phyloP scores from a whole-genome alignment of 306 rosid genomes.

The Cyamopsis tetragonoloba region DNA sequence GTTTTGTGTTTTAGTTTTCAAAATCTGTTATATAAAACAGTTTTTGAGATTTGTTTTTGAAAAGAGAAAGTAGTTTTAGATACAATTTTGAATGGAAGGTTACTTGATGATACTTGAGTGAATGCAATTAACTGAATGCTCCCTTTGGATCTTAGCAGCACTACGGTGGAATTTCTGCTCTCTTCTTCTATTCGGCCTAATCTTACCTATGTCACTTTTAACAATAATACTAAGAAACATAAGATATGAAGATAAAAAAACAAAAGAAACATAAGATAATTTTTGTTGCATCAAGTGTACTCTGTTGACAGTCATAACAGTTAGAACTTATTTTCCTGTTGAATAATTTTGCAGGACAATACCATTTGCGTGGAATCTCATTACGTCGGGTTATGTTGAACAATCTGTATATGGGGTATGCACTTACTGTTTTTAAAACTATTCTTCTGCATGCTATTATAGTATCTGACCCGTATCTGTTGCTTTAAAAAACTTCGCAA shows the following conservation, averaged over 20 bases:
- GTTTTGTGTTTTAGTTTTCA: no score
- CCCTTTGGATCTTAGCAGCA: background rate
- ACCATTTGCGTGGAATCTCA: slow-evolving; percentile 87
- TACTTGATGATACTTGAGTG: background rate
- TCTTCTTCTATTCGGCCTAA: background rate
- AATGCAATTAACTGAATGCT: background rate
- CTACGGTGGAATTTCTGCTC: background rate
- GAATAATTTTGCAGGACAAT: slow-evolving; percentile 62
- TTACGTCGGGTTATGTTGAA: slow-evolving; percentile 76
- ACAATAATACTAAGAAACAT: no score
- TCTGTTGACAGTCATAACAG: no score
- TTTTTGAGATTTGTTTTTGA: no score
- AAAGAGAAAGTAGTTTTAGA: no score
- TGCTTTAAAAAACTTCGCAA: background rate
- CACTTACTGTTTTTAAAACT: background rate
- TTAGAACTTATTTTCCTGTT: slow-evolving; percentile 3
- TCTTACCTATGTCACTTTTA: background rate
- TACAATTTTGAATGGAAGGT: no score
- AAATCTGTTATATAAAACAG: no score
- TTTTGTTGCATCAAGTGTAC: background rate
- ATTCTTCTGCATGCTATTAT: no score
- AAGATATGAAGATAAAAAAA: no score
- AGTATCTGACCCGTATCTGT: background rate
- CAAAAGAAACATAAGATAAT: background rate
- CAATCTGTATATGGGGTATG: slow-evolving; percentile 73